These are phyloP conservation scores for Rhodotorula kratochvilovae DNA, from an alignment of 768 basidiomycete genomes.

Conservation along the genomic window DNA sequence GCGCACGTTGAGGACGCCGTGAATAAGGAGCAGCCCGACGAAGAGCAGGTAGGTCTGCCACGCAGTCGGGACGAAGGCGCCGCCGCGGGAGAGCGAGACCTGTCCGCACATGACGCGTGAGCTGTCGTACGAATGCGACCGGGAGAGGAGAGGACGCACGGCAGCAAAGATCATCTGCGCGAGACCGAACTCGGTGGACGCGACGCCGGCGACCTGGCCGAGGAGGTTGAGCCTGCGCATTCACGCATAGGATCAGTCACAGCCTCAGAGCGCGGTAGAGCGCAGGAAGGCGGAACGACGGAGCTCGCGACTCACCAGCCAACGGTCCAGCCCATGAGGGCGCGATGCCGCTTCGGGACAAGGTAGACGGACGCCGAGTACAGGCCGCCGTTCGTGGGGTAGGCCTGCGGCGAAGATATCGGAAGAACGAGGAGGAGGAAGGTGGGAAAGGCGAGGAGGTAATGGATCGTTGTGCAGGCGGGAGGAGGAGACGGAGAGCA, in stretches of 20 bases:
- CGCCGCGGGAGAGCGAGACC: constrained; percentile 26
- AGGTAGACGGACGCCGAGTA: constrained; percentile 51
- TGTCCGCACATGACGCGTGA: neutral
- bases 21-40: constrained; percentile 66
- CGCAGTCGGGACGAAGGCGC: constrained; percentile 58
- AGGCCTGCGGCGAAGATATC: constrained; percentile 36
- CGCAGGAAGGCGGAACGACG: constrained; percentile 38
- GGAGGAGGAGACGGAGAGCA: neutral
- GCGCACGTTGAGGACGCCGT: constrained; percentile 62
- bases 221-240: constrained; percentile 59
- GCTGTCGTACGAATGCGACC: neutral
- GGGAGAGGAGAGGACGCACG: constrained; percentile 39
- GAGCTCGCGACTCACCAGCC: constrained; percentile 49
- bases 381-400: constrained; percentile 52
- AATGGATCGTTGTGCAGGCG: too few species aligned
- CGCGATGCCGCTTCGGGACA: constrained; percentile 47
- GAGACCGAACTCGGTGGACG: constrained; percentile 74
- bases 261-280: too few species aligned
- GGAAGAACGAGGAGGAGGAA: too few species aligned
- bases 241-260: constrained; percentile 26
- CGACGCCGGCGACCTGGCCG: constrained; percentile 78
- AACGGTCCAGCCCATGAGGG: constrained; percentile 49
- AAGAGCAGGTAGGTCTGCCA: constrained; percentile 77
- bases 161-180: constrained; percentile 57
- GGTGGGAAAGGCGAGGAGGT: too few species aligned